Evolutionary conservation across 2,329 filamentous ascomycete genomes (phyloP).

Genomic region (Fusarium chlamydosporum): DNA sequence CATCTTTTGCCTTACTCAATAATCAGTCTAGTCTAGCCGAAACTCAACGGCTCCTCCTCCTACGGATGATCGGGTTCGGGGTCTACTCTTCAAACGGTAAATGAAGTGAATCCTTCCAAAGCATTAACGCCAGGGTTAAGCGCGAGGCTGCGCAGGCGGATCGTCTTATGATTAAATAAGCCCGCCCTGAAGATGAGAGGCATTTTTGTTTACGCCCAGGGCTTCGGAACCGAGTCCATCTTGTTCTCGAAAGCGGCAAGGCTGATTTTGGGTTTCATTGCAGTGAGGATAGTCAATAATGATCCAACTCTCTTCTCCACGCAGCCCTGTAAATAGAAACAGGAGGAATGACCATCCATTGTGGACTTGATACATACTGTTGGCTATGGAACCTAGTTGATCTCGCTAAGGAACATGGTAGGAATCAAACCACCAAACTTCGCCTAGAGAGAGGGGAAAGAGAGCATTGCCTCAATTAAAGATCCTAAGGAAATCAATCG

Average conservation of each 20-base stretch:
- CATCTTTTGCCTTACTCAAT: background rate
- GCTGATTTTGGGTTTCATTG: constrained; percentile 45
- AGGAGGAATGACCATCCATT: background rate
- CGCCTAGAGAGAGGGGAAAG: constrained; percentile 2
- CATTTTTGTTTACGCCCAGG: constrained; percentile 19
- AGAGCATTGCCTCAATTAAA: constrained; percentile 26
- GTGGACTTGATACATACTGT: background rate
- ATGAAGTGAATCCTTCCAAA: constrained; percentile 19
- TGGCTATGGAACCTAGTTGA: background rate
- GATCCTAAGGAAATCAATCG: background rate
- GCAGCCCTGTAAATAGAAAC: constrained; percentile 46
- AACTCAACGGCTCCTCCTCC: constrained; percentile 16
- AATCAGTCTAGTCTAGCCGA: constrained; percentile 8
- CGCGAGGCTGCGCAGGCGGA: constrained; percentile 40
- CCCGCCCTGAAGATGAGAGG: constrained; percentile 22
- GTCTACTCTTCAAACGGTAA: background rate
- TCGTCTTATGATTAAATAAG: too few relatives aligned
- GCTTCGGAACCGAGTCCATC: constrained; percentile 8
- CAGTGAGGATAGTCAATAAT: constrained; percentile 8
- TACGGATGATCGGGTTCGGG: constrained; percentile 6
- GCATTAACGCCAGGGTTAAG: constrained; percentile 38
- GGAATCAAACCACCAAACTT: constrained; percentile 7
- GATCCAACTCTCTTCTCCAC: constrained; percentile 22
- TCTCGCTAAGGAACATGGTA: background rate
- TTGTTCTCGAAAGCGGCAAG: constrained; percentile 35